These are phyloP conservation scores for Paecilomyces variotii DNA, from an alignment of 2,329 filamentous ascomycete species.

Conservation along the genomic window DNA sequence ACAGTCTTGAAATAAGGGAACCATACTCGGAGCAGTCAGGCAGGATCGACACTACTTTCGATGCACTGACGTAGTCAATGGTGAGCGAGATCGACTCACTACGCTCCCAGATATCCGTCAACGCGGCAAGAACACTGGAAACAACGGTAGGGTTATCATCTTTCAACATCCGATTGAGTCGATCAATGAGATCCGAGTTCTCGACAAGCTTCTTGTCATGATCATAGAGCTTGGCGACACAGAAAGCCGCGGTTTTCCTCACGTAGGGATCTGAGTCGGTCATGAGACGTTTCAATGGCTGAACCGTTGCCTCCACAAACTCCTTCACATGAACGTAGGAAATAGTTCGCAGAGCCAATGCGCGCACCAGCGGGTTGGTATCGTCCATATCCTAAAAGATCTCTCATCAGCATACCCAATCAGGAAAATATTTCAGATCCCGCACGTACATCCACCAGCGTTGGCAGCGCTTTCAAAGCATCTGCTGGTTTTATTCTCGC, in stretches of 20 bases:
- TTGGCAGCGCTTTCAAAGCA: constrained; percentile 84
- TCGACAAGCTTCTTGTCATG: constrained; percentile 89
- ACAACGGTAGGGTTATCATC: constrained; percentile 98
- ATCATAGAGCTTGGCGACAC: constrained; percentile 95
- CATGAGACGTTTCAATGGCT: constrained; percentile 73
- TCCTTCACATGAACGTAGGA: constrained; percentile 96
- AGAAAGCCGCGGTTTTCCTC: constrained; percentile 92
- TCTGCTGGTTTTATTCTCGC: constrained; percentile 89
- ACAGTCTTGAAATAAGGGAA: background rate
- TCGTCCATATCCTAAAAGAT: constrained; percentile 76
- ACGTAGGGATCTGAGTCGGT: constrained; percentile 90
- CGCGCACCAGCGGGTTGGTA: constrained; percentile 81
- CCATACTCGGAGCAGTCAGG: constrained; percentile 93
- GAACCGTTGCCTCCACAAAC: constrained; percentile 85
- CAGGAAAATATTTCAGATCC: background rate
- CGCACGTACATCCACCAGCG: constrained; percentile 63
- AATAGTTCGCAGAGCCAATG: constrained; percentile 86
- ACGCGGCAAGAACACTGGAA: constrained; percentile 77
- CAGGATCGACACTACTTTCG: constrained; percentile 94
- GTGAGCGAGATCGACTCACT: constrained; percentile 97
- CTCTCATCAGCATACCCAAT: constrained; percentile 1
- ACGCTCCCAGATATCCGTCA: constrained; percentile 98
- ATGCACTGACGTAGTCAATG: constrained; percentile 94
- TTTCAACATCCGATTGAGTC: constrained; percentile 77
- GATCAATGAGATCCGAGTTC: constrained; percentile 81